These are phyloP conservation scores for Tulasnella sp. DNA, from an alignment of 768 basidiomycete species.

Conservation along the genomic window DNA sequence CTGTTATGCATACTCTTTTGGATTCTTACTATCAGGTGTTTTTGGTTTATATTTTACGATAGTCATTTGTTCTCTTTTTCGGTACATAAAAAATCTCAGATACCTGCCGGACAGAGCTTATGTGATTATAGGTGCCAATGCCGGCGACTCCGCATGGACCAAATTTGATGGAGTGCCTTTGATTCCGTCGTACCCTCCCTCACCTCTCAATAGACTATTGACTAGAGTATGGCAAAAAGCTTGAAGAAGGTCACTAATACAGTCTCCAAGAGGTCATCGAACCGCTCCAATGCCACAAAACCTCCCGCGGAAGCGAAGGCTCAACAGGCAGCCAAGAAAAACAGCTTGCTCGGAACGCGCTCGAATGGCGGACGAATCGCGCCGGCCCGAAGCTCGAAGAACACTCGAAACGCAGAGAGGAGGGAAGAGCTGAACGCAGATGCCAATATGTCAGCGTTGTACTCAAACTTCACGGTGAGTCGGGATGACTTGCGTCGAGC, in stretches of 20 bases:
- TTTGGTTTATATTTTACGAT: constrained; percentile 14
- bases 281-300: not conserved
- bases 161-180: not conserved
- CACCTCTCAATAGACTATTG: not conserved
- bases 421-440: constrained; percentile 9
- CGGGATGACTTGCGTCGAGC: not conserved
- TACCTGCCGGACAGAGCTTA: not conserved
- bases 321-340: not conserved
- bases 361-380: not conserved
- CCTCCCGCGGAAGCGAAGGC: not conserved
- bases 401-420: not conserved
- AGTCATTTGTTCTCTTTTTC: not conserved
- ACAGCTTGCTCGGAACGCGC: constrained; percentile 1
- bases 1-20: constrained; percentile 5
- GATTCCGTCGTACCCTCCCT: not conserved
- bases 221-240: not conserved
- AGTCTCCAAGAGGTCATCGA: not conserved
- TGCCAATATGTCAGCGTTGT: not conserved
- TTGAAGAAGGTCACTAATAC: not conserved
- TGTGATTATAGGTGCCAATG: not conserved
- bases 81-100: not conserved
- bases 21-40: not conserved
- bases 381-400: not conserved
- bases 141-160: not conserved
- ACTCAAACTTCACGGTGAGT: not conserved